A percentile compares a stretch with the other conserved stretches of the same genome.
These are phyloP conservation scores for Picochlorum sp. DNA, from an alignment of 139 green algal species.

Conservation along the genomic window DNA sequence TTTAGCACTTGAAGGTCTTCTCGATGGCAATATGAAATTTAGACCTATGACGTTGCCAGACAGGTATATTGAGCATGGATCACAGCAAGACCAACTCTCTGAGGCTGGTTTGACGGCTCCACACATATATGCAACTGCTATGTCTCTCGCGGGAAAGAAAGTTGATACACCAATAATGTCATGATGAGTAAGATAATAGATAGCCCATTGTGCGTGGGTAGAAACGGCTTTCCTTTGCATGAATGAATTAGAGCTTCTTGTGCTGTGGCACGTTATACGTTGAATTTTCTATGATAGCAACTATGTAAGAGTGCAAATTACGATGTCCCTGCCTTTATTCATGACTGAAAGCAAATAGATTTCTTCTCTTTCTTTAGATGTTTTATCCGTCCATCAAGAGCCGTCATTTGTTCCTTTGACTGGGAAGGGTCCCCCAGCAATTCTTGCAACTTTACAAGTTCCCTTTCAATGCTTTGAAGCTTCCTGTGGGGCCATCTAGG, in stretches of 20 bases:
- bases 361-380: no score
- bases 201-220: neutral
- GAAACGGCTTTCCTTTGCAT: neutral
- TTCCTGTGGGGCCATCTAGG: no score
- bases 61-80: conserved; percentile 84
- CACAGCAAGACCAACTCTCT: conserved; percentile 76
- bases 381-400: no score
- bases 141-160: conserved; percentile 62
- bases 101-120: conserved; percentile 76
- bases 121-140: conserved; percentile 83
- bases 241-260: neutral
- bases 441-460: no score
- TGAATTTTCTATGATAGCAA: no score
- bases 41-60: conserved; percentile 92
- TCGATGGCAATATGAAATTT: conserved; percentile 92
- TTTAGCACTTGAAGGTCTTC: conserved; percentile 75
- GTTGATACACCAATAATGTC: conserved; percentile 1
- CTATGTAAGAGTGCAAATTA: no score
- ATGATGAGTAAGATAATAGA: neutral
- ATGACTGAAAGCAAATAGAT: no score
- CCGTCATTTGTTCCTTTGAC: no score
- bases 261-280: no score
- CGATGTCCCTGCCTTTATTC: no score
- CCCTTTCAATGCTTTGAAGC: no score
- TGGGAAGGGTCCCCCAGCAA: no score